Evolutionary conservation across 768 basidiomycete genomes (phyloP), one percentile per base, ranked within the genome.

Genomic region (Paxillus involutus): DNA sequence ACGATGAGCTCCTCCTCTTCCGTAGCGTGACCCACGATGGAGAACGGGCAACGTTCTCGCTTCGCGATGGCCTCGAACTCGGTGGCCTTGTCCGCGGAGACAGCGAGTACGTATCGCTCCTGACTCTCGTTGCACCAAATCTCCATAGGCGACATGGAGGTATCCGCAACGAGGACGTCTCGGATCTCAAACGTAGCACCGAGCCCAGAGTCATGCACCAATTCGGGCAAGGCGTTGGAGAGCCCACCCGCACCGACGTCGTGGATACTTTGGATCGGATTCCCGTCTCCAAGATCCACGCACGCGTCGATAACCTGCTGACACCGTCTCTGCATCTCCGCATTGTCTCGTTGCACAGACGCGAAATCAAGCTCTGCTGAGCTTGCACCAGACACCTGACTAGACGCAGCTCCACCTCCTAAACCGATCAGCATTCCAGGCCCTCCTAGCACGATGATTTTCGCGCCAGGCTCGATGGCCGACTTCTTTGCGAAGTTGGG

Each of bases 51-150:
- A 48, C 97, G 78, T 68, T 99, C 97, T 61, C 97, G 81, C 66
- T 80, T 79, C 3, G 92, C 92, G 42, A 98, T 86, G 12, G 62
- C 73, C 62, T 85, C 84, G 71, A 99, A 98, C 5, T 73, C 70
- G 2, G 73, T 70, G 19, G 85, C 75, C 53, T 80, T 81, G 16
- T 81, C 78, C 2, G 84, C 82, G 0, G 83, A 82, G 55, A 99
- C 81, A 9, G 97, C 97, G 30, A 98, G 80, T 29, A 98, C 97
- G 67, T 98, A 99, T 37, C 97, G 86, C 65, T 98, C 97, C 75
- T 98, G 97, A 59, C 87, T 89, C 73, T 99, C 97, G 72, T 99
- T 99, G 68, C 97, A 98, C 97, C 97, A 99, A 47, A 98, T 98
- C 74, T 98, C 96, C 96, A 99, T 98, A 0, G 97, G 97, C 4